Evolutionary conservation across 305 asterid species (phyloP).

Genomic region (Fraxinus nigra): DNA sequence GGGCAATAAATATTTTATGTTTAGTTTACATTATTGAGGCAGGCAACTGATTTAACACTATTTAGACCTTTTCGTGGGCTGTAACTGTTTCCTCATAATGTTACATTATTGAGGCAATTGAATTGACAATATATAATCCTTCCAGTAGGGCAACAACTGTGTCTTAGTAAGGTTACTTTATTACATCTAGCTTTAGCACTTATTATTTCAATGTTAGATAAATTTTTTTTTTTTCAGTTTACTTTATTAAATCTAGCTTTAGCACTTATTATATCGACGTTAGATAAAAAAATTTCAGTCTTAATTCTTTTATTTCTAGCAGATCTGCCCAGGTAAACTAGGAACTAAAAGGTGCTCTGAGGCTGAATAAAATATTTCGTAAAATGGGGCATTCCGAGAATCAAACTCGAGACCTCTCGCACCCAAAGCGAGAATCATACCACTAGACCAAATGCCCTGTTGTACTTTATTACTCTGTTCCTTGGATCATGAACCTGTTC

Average conservation of each 20-base stretch:
- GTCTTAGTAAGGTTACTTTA: neutral
- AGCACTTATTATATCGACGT: too few species aligned
- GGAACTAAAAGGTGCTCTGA: neutral
- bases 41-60: neutral
- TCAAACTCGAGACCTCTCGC: conserved; percentile 67
- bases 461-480: neutral
- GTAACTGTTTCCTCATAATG: neutral
- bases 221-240: too few species aligned
- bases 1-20: neutral
- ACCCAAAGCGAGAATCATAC: conserved; percentile 65
- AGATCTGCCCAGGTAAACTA: neutral
- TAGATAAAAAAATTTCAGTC: neutral
- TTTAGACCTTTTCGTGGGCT: neutral
- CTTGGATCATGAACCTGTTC: neutral
- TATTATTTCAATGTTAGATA: neutral
- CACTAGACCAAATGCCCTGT: conserved; percentile 63
- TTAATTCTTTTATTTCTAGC: neutral
- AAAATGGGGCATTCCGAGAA: conserved; percentile 61
- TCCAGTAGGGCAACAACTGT: neutral
- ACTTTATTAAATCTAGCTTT: too few species aligned
- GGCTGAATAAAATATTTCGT: neutral
- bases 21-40: neutral
- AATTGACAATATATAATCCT: neutral
- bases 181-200: neutral
- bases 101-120: neutral